Percentiles rank a stretch among this genome's conserved stretches.
phyloP scores from a whole-genome alignment of 345 rosid species.

The Anastatica hierochuntica region DNA sequence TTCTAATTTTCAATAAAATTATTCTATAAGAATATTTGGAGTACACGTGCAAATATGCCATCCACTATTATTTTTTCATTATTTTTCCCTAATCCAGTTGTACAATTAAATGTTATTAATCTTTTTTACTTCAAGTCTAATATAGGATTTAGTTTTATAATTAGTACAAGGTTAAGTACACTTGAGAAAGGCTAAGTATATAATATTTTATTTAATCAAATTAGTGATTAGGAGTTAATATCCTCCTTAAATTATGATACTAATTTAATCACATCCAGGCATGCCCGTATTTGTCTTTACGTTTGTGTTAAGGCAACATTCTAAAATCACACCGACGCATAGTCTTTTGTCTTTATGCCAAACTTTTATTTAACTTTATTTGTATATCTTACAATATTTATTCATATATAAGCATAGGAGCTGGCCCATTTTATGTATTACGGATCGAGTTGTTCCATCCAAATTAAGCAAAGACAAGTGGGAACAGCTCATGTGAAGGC shows the following conservation, averaged over 20 bases:
- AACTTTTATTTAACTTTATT: too few species aligned
- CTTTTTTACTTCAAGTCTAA: constrained; percentile 9
- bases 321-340: too few species aligned
- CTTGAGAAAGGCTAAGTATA: constrained; percentile 20
- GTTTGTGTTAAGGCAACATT: constrained; percentile 9
- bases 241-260: constrained; percentile 5
- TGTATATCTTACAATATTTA: not conserved
- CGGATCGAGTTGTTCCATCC: constrained; percentile 17
- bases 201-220: constrained; percentile 7
- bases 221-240: too few species aligned
- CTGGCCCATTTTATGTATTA: constrained; percentile 17
- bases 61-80: not conserved
- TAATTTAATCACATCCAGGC: too few species aligned
- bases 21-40: constrained; percentile 6
- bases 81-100: constrained; percentile 1
- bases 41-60: constrained; percentile 27
- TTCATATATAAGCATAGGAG: constrained; percentile 5
- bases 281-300: not conserved
- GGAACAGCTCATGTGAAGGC: constrained; percentile 28
- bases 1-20: not conserved
- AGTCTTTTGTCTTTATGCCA: too few species aligned
- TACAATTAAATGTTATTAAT: constrained; percentile 1
- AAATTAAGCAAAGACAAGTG: constrained; percentile 26
- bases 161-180: constrained; percentile 18
- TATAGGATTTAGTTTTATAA: constrained; percentile 8